These are phyloP conservation scores for Epichloe sylvatica DNA, from an alignment of 2,329 filamentous ascomycete genomes.

Conservation along the genomic window DNA sequence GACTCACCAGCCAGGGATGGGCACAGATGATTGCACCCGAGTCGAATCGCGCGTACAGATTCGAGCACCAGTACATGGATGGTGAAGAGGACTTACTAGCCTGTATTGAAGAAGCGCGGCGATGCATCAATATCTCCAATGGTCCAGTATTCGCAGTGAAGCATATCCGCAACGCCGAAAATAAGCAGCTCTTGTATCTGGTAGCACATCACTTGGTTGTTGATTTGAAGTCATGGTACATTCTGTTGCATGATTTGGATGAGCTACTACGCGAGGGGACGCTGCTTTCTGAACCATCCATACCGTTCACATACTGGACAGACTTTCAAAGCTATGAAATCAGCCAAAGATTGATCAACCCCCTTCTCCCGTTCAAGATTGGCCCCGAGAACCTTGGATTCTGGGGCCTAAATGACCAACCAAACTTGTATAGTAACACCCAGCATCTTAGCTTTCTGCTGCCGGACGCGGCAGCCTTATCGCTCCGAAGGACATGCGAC, in stretches of 20 bases:
- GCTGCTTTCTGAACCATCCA: slow-evolving; percentile 28
- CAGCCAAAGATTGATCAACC: slow-evolving; percentile 14
- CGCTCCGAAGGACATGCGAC: slow-evolving; percentile 29
- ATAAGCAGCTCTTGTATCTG: slow-evolving; percentile 33
- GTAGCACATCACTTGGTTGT: slow-evolving; percentile 38
- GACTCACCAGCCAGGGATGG: slow-evolving; percentile 26
- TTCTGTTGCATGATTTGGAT: slow-evolving; percentile 36
- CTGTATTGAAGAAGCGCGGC: slow-evolving; percentile 28
- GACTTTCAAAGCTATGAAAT: slow-evolving; percentile 29
- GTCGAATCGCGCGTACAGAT: slow-evolving; percentile 28
- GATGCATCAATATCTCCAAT: slow-evolving; percentile 31
- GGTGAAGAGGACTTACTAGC: slow-evolving; percentile 27
- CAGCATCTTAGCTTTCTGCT: slow-evolving; percentile 29
- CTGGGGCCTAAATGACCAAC: slow-evolving; percentile 29
- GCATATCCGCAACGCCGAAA: slow-evolving; percentile 31
- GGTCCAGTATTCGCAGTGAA: slow-evolving; percentile 38
- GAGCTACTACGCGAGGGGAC: slow-evolving; percentile 31
- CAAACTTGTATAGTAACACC: slow-evolving; percentile 33
- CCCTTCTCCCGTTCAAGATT: slow-evolving; percentile 26
- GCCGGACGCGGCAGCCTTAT: slow-evolving; percentile 25
- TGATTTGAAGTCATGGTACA: slow-evolving; percentile 36
- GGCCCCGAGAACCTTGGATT: slow-evolving; percentile 28
- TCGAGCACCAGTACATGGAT: slow-evolving; percentile 27
- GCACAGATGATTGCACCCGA: slow-evolving; percentile 30
- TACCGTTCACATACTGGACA: slow-evolving; percentile 37